Conservation (phyloP, 306 rosid species). For the Carpinus viminea region DNA sequence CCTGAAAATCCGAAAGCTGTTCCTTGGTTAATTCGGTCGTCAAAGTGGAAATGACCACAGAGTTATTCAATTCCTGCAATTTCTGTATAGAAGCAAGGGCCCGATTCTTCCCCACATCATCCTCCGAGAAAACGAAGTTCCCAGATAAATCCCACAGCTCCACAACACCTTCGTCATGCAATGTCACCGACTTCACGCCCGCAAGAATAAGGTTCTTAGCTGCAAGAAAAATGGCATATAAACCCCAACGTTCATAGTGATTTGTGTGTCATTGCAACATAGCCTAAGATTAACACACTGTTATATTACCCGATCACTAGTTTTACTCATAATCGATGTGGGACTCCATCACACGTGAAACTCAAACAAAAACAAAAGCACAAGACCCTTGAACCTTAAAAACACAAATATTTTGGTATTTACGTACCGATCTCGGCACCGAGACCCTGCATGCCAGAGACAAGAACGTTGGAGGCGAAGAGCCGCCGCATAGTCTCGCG, state of each 20-base stretch:
- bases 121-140: constrained; percentile 66
- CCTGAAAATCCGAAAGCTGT: constrained; percentile 76
- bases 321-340: too few relatives aligned
- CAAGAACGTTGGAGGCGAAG: constrained; percentile 71
- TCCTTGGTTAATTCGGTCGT: constrained; percentile 57
- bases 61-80: constrained; percentile 91
- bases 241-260: neutral
- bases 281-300: neutral
- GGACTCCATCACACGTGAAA: too few relatives aligned
- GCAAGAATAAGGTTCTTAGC: constrained; percentile 95
- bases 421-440: constrained; percentile 86
- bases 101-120: constrained; percentile 74
- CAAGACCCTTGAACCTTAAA: neutral
- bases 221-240: constrained; percentile 30
- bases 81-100: constrained; percentile 75
- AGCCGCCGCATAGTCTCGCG: constrained; percentile 93
- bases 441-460: constrained; percentile 92
- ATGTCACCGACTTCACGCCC: constrained; percentile 85
- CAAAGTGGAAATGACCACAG: constrained; percentile 60
- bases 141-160: constrained; percentile 86
- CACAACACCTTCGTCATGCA: constrained; percentile 78
- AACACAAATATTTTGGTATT: neutral
- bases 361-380: too few relatives aligned
- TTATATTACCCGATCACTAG: too few relatives aligned
- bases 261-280: neutral